Conservation (phyloP, 805 yeast species). For the Saturnispora saitoi region DNA sequence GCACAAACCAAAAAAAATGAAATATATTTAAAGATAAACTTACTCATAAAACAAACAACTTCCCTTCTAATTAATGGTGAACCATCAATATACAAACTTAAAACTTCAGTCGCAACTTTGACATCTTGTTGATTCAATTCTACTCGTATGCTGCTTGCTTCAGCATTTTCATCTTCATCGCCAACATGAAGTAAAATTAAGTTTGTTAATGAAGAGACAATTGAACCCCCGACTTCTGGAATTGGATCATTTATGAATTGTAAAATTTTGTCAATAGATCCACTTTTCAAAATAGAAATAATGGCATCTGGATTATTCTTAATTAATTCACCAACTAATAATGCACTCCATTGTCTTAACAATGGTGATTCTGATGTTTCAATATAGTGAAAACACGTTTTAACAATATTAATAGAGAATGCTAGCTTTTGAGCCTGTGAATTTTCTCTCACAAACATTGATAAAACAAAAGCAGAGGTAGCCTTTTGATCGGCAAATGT, state of each 20-base stretch:
- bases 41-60: constrained; percentile 66
- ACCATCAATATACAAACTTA: constrained; percentile 73
- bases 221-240: constrained; percentile 89
- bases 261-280: constrained; percentile 47
- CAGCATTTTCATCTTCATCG: constrained; percentile 24
- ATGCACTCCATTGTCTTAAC: constrained; percentile 85
- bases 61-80: constrained; percentile 85
- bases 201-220: constrained; percentile 62
- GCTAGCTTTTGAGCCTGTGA: constrained; percentile 74
- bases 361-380: constrained; percentile 74
- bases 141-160: constrained; percentile 15
- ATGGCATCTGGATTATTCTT: constrained; percentile 65
- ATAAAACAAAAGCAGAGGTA: constrained; percentile 84
- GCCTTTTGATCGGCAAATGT: constrained; percentile 80
- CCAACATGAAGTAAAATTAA: constrained; percentile 43
- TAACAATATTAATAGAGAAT: constrained; percentile 62
- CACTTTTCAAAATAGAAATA: constrained; percentile 58
- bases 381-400: constrained; percentile 56
- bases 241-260: constrained; percentile 74
- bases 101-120: constrained; percentile 56
- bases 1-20: constrained; percentile 81
- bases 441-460: constrained; percentile 77
- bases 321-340: constrained; percentile 73
- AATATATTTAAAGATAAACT: constrained; percentile 59
- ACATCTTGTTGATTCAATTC: constrained; percentile 62